Percentiles rank a stretch among this genome's conserved stretches.
Conservation (phyloP, 768 basidiomycete genomes). For the Pulveroboletus ravenelii region DNA sequence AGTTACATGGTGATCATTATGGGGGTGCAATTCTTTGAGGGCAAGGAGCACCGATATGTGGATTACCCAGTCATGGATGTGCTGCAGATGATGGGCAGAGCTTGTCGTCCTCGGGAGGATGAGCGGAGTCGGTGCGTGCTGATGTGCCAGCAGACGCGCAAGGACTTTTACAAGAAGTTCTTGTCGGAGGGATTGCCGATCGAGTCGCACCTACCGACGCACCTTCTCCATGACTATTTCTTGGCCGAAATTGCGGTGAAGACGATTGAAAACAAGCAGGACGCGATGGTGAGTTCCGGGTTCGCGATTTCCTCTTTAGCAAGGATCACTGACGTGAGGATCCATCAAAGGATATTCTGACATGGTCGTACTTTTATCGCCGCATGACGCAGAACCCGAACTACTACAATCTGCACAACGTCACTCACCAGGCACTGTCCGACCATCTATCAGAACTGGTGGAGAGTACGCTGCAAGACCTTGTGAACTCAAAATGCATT, state of each 20-base stretch:
- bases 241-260: slow-evolving; percentile 97
- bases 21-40: slow-evolving; percentile 97
- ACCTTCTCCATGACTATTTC: slow-evolving; percentile 94
- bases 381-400: slow-evolving; percentile 97
- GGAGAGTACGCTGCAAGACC: slow-evolving; percentile 85
- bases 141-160: slow-evolving; percentile 96
- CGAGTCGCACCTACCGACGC: slow-evolving; percentile 89
- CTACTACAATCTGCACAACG: slow-evolving; percentile 91
- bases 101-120: slow-evolving; percentile 86
- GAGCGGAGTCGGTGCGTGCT: slow-evolving; percentile 89
- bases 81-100: slow-evolving; percentile 98
- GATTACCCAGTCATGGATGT: slow-evolving; percentile 99
- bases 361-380: slow-evolving; percentile 98
- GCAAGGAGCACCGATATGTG: slow-evolving; percentile 95
- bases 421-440: slow-evolving; percentile 91
- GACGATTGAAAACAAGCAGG: slow-evolving; percentile 99
- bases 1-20: slow-evolving; percentile 99
- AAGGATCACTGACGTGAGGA: neutral
- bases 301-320: neutral
- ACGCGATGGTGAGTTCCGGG: slow-evolving; percentile 66
- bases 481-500: slow-evolving; percentile 94
- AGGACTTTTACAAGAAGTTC: slow-evolving; percentile 99
- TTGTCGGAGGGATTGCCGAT: slow-evolving; percentile 95
- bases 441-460: slow-evolving; percentile 96
- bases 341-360: slow-evolving; percentile 75